Base-by-base conservation (phyloP, 768 basidiomycete species). In the Leucogyrophana mollusca region DNA sequence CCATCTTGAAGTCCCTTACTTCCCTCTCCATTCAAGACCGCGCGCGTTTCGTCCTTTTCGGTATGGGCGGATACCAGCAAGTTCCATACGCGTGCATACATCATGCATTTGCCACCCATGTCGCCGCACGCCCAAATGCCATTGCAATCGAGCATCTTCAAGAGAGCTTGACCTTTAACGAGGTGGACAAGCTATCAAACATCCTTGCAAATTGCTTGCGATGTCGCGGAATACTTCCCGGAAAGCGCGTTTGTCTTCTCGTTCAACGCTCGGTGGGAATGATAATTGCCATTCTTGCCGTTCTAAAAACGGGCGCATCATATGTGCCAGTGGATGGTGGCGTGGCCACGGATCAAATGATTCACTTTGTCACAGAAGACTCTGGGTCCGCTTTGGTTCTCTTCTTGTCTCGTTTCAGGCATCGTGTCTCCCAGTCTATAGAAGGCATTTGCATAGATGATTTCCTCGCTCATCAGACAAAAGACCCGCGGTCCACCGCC, bases 281-380 rank as follows among this genome's bases (percentile, higher is more conserved):
- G 68, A 68, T 80, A 33, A 61, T 78, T 16, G 80, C 73, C 5
- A 77, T 83, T 38, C 58, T 82, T 14, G 77, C 73, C 16, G 66
- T 77, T 18, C 69, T 83, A 35, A 82, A 82, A 54, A 74, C 78
- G 9, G 80, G 80, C 4, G 80, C 72, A 13, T 73, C 78, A 3
- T 83, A 83, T 51, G 75, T 82, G 9, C 81, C 80, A 5, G 62
- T 80, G 24, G 81, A 83, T 54, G 80, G 78, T 6, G 73, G 72
- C 35, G 73, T 79, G 38, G 77, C 79, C 46, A 77, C 79, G n/a
- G 74, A 80, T 52, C 69, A 70, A 22, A 77, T 77, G 1, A 67
- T 82, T 9, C 65, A 68, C 14, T 74, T 79, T 50, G 74, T 80
- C n/a, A 57, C 81, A 4, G 51, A 57, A 20, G 78, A 81, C 51